Evolutionary conservation across 2,329 filamentous ascomycete species (phyloP).

Genomic region (Neonectria ditissima): DNA sequence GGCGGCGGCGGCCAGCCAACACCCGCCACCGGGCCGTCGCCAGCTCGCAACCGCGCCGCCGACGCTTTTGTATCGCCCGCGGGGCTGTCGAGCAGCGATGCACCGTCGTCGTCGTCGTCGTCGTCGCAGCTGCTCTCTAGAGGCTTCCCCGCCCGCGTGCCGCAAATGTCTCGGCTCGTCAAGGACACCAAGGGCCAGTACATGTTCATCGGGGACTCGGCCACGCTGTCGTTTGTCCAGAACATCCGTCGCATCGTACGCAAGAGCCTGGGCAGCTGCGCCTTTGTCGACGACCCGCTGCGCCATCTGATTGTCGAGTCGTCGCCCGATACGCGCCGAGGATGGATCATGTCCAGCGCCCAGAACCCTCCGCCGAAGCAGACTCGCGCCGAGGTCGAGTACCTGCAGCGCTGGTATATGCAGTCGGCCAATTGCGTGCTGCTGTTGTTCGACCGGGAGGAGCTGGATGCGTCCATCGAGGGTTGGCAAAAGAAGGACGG

Average conservation of each 20-base stretch:
- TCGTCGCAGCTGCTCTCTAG: slow-evolving; percentile 39
- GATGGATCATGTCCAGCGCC: slow-evolving; percentile 43
- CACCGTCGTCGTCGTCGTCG: slow-evolving; percentile 32
- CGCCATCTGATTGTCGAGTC: slow-evolving; percentile 50
- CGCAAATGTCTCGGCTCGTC: slow-evolving; percentile 48
- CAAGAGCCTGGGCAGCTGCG: slow-evolving; percentile 46
- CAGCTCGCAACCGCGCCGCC: neutral
- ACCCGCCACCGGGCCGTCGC: slow-evolving; percentile 5
- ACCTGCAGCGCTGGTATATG: slow-evolving; percentile 49
- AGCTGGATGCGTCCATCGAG: slow-evolving; percentile 41
- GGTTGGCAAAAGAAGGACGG: slow-evolving; percentile 46
- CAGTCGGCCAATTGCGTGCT: slow-evolving; percentile 45
- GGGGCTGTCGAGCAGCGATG: slow-evolving; percentile 21
- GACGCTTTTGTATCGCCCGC: slow-evolving; percentile 17
- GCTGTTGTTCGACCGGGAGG: slow-evolving; percentile 48
- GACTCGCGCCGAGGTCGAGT: slow-evolving; percentile 39
- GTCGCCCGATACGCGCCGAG: slow-evolving; percentile 44
- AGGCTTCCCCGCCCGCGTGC: slow-evolving; percentile 40
- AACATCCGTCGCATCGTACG: slow-evolving; percentile 50
- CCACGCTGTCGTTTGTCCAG: slow-evolving; percentile 50
- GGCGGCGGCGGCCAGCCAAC: slow-evolving; percentile 6
- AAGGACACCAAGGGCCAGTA: slow-evolving; percentile 49
- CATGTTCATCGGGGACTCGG: slow-evolving; percentile 54
- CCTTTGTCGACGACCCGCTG: slow-evolving; percentile 51
- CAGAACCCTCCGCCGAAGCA: slow-evolving; percentile 43